Conservation (phyloP, 2,329 filamentous ascomycete genomes). For the Diatrype stigma region DNA sequence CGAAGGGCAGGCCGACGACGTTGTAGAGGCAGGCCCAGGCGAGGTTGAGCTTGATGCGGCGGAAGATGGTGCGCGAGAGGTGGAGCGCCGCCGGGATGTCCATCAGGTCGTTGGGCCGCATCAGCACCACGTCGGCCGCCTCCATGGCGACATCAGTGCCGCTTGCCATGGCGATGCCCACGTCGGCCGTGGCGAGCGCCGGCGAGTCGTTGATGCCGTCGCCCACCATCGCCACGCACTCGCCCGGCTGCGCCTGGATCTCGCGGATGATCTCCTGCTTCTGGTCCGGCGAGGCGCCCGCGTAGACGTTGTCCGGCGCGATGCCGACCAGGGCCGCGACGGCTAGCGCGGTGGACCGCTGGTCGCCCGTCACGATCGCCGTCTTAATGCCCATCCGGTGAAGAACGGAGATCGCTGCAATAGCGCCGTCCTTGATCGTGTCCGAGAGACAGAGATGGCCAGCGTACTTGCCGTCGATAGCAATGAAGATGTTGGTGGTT, state of each 20-base stretch:
- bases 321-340: slow-evolving; percentile 85
- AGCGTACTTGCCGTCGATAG: slow-evolving; percentile 76
- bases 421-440: slow-evolving; percentile 83
- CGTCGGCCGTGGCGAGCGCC: slow-evolving; percentile 84
- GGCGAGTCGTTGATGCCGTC: slow-evolving; percentile 99
- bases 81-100: slow-evolving; percentile 85
- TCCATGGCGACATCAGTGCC: slow-evolving; percentile 98
- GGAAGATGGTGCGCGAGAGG: slow-evolving; percentile 81
- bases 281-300: slow-evolving; percentile 84
- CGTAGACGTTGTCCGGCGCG: slow-evolving; percentile 67
- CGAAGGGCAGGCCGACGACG: slow-evolving; percentile 82
- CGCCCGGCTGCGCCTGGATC: slow-evolving; percentile 65
- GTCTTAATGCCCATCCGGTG: slow-evolving; percentile 81
- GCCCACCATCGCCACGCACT: slow-evolving; percentile 91
- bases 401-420: slow-evolving; percentile 75
- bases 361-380: slow-evolving; percentile 92
- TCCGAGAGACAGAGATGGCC: slow-evolving; percentile 83
- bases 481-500: slow-evolving; percentile 86
- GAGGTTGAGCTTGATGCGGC: slow-evolving; percentile 88
- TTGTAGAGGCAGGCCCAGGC: slow-evolving; percentile 95
- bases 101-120: slow-evolving; percentile 87
- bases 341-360: slow-evolving; percentile 74
- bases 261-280: slow-evolving; percentile 82
- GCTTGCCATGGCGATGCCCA: slow-evolving; percentile 87
- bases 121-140: slow-evolving; percentile 91